Base-by-base conservation (phyloP, 352 stramenopile genomes). In the Phytophthora citricola region DNA sequence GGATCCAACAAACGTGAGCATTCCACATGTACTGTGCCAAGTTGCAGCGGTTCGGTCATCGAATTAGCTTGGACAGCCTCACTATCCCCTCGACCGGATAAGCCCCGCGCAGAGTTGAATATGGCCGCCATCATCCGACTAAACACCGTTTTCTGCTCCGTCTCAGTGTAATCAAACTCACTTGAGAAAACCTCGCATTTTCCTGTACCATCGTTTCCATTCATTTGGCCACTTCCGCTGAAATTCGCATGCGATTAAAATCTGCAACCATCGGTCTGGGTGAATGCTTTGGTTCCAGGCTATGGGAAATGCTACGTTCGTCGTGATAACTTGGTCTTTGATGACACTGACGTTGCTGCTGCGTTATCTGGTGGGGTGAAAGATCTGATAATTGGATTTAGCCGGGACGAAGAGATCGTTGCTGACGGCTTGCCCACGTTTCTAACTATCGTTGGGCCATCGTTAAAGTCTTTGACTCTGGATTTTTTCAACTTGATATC, bases 201-300 rank as follows among this genome's bases (percentile, higher is more conserved):
- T 20, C 17, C 17, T 20, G 17, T 20, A 20, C 1, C 17, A 20
- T 20, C 17, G 17, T 20, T 0, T 20, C 17, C 17, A 20, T 20
- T 0, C 17, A 20, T 20, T 20, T 20, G 17, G 17, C 17, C 17
- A 20, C 17, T 20, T 20, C 17, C 17, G 17, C 17, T 20, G 17
- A 20, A 20, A 20, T 20, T 0, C 17, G 17, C 17, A 20, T 20
- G 17, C 0, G 17, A 20, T 20, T 20, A 20, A 20, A 20, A 20
- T 20, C 17, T 20, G 17, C 17, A 20, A 20, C 1, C 17, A 20
- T 20, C 17, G 17, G 17, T 20, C 17, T 66, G 58, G 58, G 39
- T 66, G n/a, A 59, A 59, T 44, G 58, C 27, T 2, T 1, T 66
- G 20, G 41, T 66, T 39, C 48, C 58, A 32, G 58, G 58, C 1